A percentile compares a stretch with the other conserved stretches of the same genome.
phyloP scores from a whole-genome alignment of 2,329 filamentous ascomycete genomes.

The Rutstroemia sydowiana region DNA sequence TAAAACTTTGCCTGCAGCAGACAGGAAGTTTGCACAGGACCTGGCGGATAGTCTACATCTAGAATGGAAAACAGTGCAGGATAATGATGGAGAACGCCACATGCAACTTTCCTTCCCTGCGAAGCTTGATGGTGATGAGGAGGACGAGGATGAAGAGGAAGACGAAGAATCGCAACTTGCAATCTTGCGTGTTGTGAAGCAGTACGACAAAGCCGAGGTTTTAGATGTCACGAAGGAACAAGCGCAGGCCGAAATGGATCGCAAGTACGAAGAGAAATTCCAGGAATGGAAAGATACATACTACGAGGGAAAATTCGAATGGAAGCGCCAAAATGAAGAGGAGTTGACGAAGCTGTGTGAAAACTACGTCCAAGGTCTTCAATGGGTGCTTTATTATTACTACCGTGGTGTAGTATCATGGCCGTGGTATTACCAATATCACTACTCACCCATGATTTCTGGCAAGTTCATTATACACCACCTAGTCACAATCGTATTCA shows the following conservation, averaged over 20 bases:
- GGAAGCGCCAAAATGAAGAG: conserved; percentile 71
- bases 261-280: conserved; percentile 87
- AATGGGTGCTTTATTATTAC: conserved; percentile 98
- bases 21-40: conserved; percentile 90
- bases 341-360: conserved; percentile 79
- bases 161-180: conserved; percentile 82
- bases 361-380: conserved; percentile 94
- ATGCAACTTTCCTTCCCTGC: conserved; percentile 53
- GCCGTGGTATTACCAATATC: conserved; percentile 97
- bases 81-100: conserved; percentile 59
- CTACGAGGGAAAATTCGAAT: conserved; percentile 85
- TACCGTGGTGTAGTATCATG: conserved; percentile 95
- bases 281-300: conserved; percentile 90
- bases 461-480: conserved; percentile 38
- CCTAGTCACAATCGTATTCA: neutral
- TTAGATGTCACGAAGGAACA: conserved; percentile 74
- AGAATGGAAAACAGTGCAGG: conserved; percentile 56
- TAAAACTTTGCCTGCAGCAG: conserved; percentile 64
- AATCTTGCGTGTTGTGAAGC: conserved; percentile 75
- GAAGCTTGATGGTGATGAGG: conserved; percentile 41
- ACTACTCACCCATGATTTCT: conserved; percentile 96
- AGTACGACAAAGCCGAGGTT: conserved; percentile 84
- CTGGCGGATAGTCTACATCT: conserved; percentile 64
- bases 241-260: conserved; percentile 68
- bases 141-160: conserved; percentile 59